Base-by-base conservation (phyloP, 78 protist species). In the Dictyostelium purpureum region DNA sequence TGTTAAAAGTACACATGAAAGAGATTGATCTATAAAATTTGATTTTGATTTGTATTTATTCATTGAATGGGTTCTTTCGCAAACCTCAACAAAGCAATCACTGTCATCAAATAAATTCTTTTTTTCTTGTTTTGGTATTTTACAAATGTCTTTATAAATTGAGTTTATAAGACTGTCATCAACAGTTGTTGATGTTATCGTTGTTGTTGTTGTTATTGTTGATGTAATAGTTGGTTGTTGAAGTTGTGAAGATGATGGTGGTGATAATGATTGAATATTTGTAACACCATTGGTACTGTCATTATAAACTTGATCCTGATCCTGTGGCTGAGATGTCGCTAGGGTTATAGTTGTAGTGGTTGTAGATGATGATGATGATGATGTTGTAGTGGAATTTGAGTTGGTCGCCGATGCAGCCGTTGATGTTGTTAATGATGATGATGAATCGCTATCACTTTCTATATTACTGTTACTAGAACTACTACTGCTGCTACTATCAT, bases 61-160 rank as follows among this genome's bases (percentile, higher is more conserved):
- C 76, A 69, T 69, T 69, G 76, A 42, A 69, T 35, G 14, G 33
- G 35, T 35, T 69, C 52, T 69, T 38, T 69, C 51, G 40, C 76
- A 69, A 35, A 69, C n/a, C 21, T 69, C 76, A 7, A 69, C 51
- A 10, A 69, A 42, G n/a, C 31, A 69, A 69, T 69, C 76, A 11
- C 40, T 42, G 5, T 38, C 71, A 14, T 28, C 16, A 28, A 31
- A 63, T 63, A 63, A 33, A 14, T 18, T 35, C 16, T 28, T 21
- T 63, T 63, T 63, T 31, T 63, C 71, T 16, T 33, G 26, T 63
- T 28, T 35, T 63, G 35, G 18, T 63, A 63, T 18, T 33, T 63
- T 63, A n/a, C n/a, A n/a, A n/a, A n/a, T n/a, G n/a, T n/a, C n/a
- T n/a, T n/a, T n/a, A n/a, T n/a, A n/a, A n/a, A n/a, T n/a, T n/a